Evolutionary conservation across 1,284 basidiomycete species (phyloP), one percentile per base, ranked within the genome.

Genomic region (Rhodotorula sp.): DNA sequence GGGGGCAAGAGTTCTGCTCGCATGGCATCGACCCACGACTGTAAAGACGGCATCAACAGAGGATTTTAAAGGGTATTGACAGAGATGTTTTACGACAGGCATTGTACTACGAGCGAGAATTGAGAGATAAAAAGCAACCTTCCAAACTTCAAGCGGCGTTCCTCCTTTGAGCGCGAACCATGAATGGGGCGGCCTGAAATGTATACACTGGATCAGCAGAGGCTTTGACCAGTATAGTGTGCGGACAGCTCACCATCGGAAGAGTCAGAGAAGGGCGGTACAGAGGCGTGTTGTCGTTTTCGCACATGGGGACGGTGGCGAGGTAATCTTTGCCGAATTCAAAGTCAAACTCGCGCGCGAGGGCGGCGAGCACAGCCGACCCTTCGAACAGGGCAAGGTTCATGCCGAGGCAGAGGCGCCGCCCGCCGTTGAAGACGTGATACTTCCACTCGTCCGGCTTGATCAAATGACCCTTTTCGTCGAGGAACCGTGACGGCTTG

Each of bases 371-470:
- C 4, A 70, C 73, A 6, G 44, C 42, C 22, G 68, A 62, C 1
- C 66, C 70, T 37, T 77, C 75, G 60, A 68, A 77, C 14, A 59
- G 62, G 2, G 76, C 75, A n/a, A 77, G 64, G 59, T 73, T 67
- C 62, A 71, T 67, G 15, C 72, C 70, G 10, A 73, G 44, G 56
- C 68, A 77, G 30, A 75, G 62, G 17, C 76, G 64, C 30, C 60
- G 60, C 0, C 77, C 71, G 14, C 72, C 77, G 60, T 77, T 77
- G 67, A 77, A 77, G 51, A 57, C 62, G 49, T 76, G 74, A 7
- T 57, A 60, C 63, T 73, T 77, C 63, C 65, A 77, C 44, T 67
- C 69, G 14, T 57, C 55, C 33, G 72, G 73, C 51, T 68, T 66
- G 57, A 51, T 66, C 17, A 77, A 33, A 10, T 66, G 48, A 10